Percentiles rank a stretch among this genome's conserved stretches.
phyloP scores from a whole-genome alignment of 257 asterid genomes.

The Forsythia suspensa region DNA sequence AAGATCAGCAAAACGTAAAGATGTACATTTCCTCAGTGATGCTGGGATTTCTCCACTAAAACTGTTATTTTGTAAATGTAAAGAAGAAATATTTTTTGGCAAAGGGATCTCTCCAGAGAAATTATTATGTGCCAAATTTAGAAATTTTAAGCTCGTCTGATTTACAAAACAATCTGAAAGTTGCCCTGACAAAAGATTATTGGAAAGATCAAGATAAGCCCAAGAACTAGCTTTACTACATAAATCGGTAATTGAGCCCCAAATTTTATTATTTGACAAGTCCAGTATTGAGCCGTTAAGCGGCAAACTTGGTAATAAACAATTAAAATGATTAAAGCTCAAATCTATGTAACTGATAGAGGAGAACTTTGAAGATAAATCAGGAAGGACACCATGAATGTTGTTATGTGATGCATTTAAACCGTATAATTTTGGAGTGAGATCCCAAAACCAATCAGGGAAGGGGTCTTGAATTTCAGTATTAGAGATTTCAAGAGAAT shows the following conservation, averaged over 20 bases:
- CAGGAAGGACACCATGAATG: not conserved
- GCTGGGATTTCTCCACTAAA: conserved; percentile 21
- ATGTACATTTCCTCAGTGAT: conserved; percentile 18
- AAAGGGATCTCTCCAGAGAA: conserved; percentile 13
- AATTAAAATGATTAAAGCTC: conserved; percentile 1
- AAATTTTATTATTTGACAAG: conserved; percentile 10
- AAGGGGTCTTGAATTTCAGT: conserved; percentile 17
- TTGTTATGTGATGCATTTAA: conserved; percentile 16
- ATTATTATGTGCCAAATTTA: conserved; percentile 10
- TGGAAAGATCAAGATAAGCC: conserved; percentile 15
- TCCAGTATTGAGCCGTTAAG: not conserved
- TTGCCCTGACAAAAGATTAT: conserved; percentile 6
- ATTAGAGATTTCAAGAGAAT: conserved; percentile 7
- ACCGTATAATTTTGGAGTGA: not conserved
- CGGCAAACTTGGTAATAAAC: conserved; percentile 3
- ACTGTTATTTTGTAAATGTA: conserved; percentile 14
- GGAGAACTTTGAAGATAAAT: not conserved
- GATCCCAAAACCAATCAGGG: conserved; percentile 20
- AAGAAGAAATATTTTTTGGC: not conserved
- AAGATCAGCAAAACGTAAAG: conserved; percentile 1
- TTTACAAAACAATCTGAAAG: conserved; percentile 17
- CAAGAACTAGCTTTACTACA: not conserved
- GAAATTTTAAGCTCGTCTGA: not conserved
- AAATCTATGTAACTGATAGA: not conserved
- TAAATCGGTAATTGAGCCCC: conserved; percentile 2